Base-by-base conservation (phyloP, 805 yeast genomes). In the Kluyveromyces siamensis region DNA sequence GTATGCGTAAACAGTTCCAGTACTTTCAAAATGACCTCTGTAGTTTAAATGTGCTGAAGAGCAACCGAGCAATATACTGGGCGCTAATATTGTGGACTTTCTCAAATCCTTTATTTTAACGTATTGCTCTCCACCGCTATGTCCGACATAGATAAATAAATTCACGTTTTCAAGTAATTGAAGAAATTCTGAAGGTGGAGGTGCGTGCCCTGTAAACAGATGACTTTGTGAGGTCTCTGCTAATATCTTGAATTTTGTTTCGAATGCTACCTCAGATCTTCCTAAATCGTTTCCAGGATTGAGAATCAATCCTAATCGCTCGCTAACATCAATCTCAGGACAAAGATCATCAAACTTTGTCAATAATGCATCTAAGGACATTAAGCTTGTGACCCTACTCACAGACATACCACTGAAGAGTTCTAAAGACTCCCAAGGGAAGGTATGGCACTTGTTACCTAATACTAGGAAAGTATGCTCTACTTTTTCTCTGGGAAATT, bases 121-220 rank as follows among this genome's bases (percentile, higher is more conserved):
- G 59, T 81, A 88, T 52, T 85, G 89, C 52, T 87, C 91, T n/a
- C 98, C 96, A 5, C 96, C 93, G 0, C 98, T 97, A 66, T 93
- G 99, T 0, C 99, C 99, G 48, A 90, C 72, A 62, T 87, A 93
- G 0, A 91, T 70, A 55, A 84, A 84, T 8, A 86, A 54, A 37
- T 77, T 72, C 1, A 75, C 66, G 1, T 58, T 44, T 2, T 56
- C 50, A 8, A 90, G 59, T 16, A 72, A 71, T 0, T 65, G 46
- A 0, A 73, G 52, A 36, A 89, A 69, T 17, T 75, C 72, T 0
- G 63, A 66, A 48, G 85, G 93, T 0, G 69, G 54, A 0, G 96
- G 96, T 41, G 68, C 70, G 5, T 53, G 50, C 0, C 87, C 84
- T 8, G 73, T 61, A 0, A 76, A 41, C 0, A 95, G 84, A 0